These are phyloP conservation scores for Amylostereum chailletii DNA, from an alignment of 1,284 basidiomycete genomes.

Conservation along the genomic window DNA sequence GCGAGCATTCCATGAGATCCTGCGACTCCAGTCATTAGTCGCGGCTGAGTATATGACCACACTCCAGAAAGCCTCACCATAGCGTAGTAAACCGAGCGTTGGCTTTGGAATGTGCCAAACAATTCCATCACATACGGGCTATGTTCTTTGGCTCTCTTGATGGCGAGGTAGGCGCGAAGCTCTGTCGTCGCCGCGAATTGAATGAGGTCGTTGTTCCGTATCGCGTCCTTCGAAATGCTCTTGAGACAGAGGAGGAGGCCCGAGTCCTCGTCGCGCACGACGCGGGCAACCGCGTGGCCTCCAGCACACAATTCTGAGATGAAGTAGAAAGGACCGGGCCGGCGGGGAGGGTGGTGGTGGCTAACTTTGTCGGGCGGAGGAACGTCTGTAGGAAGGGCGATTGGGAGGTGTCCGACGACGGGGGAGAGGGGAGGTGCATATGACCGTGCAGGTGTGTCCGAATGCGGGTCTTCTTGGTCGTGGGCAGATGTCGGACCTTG, in stretches of 20 bases:
- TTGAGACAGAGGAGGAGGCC: slow-evolving; percentile 12
- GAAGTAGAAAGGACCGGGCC: slow-evolving; percentile 21
- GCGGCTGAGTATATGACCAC: no score
- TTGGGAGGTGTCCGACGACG: slow-evolving; percentile 6
- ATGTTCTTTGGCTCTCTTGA: slow-evolving; percentile 15
- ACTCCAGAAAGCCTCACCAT: slow-evolving; percentile 20
- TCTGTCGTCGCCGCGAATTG: slow-evolving; percentile 14
- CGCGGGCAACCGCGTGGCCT: slow-evolving; percentile 18
- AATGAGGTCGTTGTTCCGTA: slow-evolving; percentile 3
- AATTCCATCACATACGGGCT: slow-evolving; percentile 23
- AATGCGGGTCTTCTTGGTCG: no score
- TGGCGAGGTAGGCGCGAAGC: slow-evolving; percentile 22
- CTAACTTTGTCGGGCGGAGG: slow-evolving; percentile 7
- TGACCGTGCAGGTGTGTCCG: no score
- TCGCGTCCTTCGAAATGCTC: slow-evolving; percentile 9
- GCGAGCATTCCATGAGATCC: slow-evolving; percentile 25
- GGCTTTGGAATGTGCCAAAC: slow-evolving; percentile 23
- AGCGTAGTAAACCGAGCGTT: slow-evolving; percentile 17
- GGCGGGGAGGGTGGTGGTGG: slow-evolving; percentile 4
- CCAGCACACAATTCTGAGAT: slow-evolving; percentile 18
- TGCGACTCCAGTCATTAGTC: slow-evolving; percentile 5
- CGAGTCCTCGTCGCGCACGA: slow-evolving; percentile 16
- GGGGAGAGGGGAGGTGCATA: background rate
- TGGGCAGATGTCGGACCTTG: no score
- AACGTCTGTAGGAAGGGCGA: slow-evolving; percentile 4